Evolutionary conservation across 2,329 filamentous ascomycete species (phyloP).

Genomic region (Cordyceps cateniannulata): DNA sequence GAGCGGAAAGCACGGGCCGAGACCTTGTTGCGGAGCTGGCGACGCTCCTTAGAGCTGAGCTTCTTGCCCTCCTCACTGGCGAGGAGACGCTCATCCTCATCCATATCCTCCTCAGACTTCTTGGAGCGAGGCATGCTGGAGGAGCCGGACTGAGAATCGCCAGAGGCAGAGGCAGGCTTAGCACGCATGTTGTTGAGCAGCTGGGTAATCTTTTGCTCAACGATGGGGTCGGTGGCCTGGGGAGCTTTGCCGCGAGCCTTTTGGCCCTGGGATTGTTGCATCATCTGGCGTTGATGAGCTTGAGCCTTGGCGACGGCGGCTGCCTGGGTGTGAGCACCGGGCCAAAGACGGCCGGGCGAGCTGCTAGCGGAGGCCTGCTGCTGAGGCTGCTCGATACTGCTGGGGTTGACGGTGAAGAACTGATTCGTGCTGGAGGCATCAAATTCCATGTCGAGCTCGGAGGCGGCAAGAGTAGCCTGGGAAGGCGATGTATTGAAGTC

Average conservation of each 20-base stretch:
- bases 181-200: slow-evolving; percentile 88
- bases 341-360: slow-evolving; percentile 68
- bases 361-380: slow-evolving; percentile 32
- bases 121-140: slow-evolving; percentile 66
- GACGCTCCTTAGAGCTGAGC: slow-evolving; percentile 93
- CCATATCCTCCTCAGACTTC: slow-evolving; percentile 98
- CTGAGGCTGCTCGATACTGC: slow-evolving; percentile 51
- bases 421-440: slow-evolving; percentile 42
- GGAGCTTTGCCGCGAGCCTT: slow-evolving; percentile 44
- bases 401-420: slow-evolving; percentile 70
- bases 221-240: slow-evolving; percentile 58
- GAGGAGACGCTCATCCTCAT: slow-evolving; percentile 87
- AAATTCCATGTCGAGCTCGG: slow-evolving; percentile 60
- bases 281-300: slow-evolving; percentile 60
- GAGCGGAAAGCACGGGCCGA: slow-evolving; percentile 96
- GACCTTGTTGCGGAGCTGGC: slow-evolving; percentile 97
- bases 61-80: slow-evolving; percentile 99
- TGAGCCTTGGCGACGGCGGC: slow-evolving; percentile 64
- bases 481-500: slow-evolving; percentile 67
- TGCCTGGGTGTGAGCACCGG: slow-evolving; percentile 89
- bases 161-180: slow-evolving; percentile 51
- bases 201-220: slow-evolving; percentile 91
- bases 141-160: slow-evolving; percentile 39
- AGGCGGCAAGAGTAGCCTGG: slow-evolving; percentile 49
- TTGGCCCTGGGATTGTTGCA: slow-evolving; percentile 32